Evolutionary conservation across 2,329 filamentous ascomycete genomes (phyloP).

Genomic region (Tricladium varicosporioides): DNA sequence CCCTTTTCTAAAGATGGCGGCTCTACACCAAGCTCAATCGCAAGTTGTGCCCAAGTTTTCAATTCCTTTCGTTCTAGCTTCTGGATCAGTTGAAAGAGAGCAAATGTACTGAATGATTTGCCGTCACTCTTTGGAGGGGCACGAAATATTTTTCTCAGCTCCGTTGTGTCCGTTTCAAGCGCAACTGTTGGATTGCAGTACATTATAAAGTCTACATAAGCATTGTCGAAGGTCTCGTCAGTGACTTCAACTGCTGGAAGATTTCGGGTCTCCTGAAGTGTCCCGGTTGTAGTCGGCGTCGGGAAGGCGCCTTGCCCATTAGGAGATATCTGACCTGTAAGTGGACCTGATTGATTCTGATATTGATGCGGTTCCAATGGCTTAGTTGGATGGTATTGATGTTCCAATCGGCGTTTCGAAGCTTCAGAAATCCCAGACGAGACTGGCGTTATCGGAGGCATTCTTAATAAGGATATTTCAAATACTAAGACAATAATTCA

Average conservation of each 20-base stretch:
- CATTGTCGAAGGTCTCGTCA: constrained; percentile 71
- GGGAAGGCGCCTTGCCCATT: constrained; percentile 6
- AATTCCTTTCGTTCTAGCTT: constrained; percentile 79
- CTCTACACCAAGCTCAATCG: constrained; percentile 83
- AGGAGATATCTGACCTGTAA: constrained; percentile 14
- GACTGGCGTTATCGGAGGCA: constrained; percentile 15
- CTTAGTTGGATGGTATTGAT: constrained; percentile 19
- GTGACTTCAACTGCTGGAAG: constrained; percentile 69
- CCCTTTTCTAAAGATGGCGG: constrained; percentile 78
- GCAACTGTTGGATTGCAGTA: constrained; percentile 86
- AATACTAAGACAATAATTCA: constrained; percentile 1
- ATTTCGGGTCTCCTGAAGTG: constrained; percentile 13
- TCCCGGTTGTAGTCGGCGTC: constrained; percentile 2
- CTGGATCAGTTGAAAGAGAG: constrained; percentile 73
- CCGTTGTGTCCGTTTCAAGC: constrained; percentile 64
- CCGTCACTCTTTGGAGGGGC: constrained; percentile 82
- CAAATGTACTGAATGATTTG: constrained; percentile 78
- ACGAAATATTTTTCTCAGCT: constrained; percentile 73
- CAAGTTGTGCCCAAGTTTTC: constrained; percentile 90
- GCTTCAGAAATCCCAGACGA: constrained; percentile 17
- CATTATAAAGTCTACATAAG: constrained; percentile 81
- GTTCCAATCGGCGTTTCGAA: constrained; percentile 21
- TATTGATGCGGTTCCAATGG: constrained; percentile 13
- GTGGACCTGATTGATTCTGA: constrained; percentile 8
- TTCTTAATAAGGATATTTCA: neutral